Evolutionary conservation across 2,329 filamentous ascomycete genomes (phyloP).

Genomic region (Epichloe baconii): DNA sequence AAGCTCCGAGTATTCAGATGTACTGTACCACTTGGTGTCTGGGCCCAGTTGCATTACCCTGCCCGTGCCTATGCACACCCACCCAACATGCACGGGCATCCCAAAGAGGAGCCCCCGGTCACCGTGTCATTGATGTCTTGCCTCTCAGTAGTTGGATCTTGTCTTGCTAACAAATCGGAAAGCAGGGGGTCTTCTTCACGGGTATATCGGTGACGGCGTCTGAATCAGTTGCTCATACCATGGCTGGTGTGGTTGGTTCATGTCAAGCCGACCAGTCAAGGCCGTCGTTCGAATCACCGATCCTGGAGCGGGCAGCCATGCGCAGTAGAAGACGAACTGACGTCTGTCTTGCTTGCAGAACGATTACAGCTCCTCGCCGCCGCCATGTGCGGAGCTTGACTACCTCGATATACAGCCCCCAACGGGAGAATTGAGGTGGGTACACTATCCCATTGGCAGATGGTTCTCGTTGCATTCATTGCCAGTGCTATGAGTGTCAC

Average conservation of each 20-base stretch:
- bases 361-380: constrained; percentile 43
- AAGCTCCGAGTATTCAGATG: constrained; percentile 10
- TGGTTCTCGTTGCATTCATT: constrained; percentile 7
- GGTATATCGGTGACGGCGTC: constrained; percentile 6
- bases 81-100: constrained; percentile 9
- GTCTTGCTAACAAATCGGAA: constrained; percentile 6
- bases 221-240: constrained; percentile 4
- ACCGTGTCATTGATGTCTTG: constrained; percentile 9
- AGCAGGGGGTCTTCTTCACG: constrained; percentile 3
- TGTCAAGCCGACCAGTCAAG: constrained; percentile 1
- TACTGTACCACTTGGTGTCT: constrained; percentile 11
- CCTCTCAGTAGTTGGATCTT: constrained; percentile 1
- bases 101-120: constrained; percentile 7
- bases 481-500: constrained; percentile 6
- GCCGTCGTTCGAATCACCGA: constrained; percentile 1
- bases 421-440: constrained; percentile 42
- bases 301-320: constrained; percentile 2
- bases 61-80: constrained; percentile 8
- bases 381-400: constrained; percentile 32
- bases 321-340: constrained; percentile 12
- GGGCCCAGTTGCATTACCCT: constrained; percentile 8
- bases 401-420: constrained; percentile 39
- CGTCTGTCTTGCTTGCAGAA: constrained; percentile 22
- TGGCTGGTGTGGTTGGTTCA: constrained; percentile 4
- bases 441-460: constrained; percentile 15